phyloP scores from a whole-genome alignment of 129 eudicot genomes.

The Centella asiatica region DNA sequence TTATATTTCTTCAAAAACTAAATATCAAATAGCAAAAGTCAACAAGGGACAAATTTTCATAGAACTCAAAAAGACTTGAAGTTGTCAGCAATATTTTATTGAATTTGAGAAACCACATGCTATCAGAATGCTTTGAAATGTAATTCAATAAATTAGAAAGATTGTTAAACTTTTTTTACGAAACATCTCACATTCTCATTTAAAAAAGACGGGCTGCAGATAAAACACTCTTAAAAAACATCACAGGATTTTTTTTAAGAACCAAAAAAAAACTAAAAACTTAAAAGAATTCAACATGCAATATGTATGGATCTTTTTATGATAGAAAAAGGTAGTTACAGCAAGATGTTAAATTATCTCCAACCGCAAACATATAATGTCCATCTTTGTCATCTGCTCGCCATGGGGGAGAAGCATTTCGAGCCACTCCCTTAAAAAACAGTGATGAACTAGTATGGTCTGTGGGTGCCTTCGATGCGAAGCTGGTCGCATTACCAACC shows the following conservation, averaged over 20 bases:
- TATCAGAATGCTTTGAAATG: too few species aligned
- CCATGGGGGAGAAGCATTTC: slow-evolving; percentile 82
- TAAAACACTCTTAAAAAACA: too few species aligned
- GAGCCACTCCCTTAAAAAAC: slow-evolving; percentile 66
- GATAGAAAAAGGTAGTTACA: slow-evolving; percentile 66
- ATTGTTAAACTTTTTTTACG: too few species aligned
- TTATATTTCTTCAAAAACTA: too few species aligned
- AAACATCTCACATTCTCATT: too few species aligned
- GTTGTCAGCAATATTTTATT: not conserved
- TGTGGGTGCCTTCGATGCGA: slow-evolving; percentile 46
- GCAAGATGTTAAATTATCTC: slow-evolving; percentile 91
- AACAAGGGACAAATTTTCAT: not conserved
- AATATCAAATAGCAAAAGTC: too few species aligned
- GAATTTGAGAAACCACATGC: too few species aligned
- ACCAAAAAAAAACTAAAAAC: too few species aligned
- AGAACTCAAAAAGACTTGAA: not conserved
- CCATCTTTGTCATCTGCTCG: slow-evolving; percentile 94
- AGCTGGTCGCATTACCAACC: slow-evolving; percentile 61
- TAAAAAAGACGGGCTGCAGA: too few species aligned
- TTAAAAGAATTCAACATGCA: too few species aligned
- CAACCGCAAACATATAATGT: slow-evolving; percentile 75
- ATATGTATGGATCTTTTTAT: too few species aligned
- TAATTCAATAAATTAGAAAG: too few species aligned
- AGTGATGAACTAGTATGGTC: slow-evolving; percentile 50
- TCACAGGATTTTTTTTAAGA: not conserved